Conservation (phyloP, 257 asterid genomes). For the Solanum neorickii region DNA sequence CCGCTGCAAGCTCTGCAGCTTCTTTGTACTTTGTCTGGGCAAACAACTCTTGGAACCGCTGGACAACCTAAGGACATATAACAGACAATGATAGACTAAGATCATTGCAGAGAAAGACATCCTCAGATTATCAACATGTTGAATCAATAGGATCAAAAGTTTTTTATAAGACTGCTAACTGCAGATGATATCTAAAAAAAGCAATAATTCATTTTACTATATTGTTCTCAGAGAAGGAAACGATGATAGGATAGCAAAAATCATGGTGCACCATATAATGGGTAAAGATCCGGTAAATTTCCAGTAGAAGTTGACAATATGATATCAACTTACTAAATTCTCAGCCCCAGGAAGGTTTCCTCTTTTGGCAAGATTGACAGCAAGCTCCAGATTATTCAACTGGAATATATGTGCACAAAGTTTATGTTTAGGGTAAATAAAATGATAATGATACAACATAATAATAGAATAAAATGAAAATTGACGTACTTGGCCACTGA, state of each 20-base stretch:
- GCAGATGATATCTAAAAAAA: neutral
- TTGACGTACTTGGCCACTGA: slow-evolving; percentile 88
- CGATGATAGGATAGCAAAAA: neutral
- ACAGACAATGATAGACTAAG: neutral
- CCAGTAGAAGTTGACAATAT: neutral
- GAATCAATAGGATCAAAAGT: neutral
- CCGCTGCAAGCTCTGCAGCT: slow-evolving; percentile 99
- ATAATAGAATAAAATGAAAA: neutral
- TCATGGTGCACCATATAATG: neutral
- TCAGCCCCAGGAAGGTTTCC: slow-evolving; percentile 99
- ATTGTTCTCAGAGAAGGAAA: neutral
- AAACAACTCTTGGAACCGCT: slow-evolving; percentile 96
- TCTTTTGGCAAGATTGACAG: slow-evolving; percentile 95
- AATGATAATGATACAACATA: neutral
- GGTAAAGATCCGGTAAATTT: neutral
- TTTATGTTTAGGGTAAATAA: neutral
- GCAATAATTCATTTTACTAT: neutral
- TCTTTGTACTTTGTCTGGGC: slow-evolving; percentile 98
- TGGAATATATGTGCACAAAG: slow-evolving; percentile 9
- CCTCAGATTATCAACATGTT: neutral
- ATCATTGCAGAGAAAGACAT: neutral
- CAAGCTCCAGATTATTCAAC: slow-evolving; percentile 99
- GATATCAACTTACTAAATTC: slow-evolving; percentile 65
- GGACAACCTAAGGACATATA: slow-evolving; percentile 64
- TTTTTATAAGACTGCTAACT: neutral